These are phyloP conservation scores for Malassezia brasiliensis DNA, from an alignment of 1,284 basidiomycete species.

Conservation along the genomic window DNA sequence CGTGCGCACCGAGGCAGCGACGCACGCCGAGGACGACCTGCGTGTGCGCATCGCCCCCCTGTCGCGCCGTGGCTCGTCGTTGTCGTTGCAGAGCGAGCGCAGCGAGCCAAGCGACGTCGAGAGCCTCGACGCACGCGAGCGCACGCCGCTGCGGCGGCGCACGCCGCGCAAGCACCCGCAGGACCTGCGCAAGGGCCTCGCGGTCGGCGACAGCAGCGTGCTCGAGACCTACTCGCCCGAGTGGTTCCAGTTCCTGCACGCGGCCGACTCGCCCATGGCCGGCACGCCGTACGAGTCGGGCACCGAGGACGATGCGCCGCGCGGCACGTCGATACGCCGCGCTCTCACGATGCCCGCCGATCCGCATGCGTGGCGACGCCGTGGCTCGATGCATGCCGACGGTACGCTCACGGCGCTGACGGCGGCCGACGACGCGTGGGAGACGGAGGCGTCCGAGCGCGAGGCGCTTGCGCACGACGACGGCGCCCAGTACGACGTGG, in stretches of 20 bases:
- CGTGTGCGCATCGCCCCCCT: background rate
- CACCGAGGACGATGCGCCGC: background rate
- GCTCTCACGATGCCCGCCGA: background rate
- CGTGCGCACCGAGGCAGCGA: background rate
- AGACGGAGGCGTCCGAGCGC: background rate
- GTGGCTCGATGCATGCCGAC: slow-evolving; percentile 2
- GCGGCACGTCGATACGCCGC: background rate
- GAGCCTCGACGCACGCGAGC: background rate
- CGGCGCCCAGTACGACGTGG: too few species aligned
- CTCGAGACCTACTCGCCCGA: slow-evolving; percentile 7
- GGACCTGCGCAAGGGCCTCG: background rate
- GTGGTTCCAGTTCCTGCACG: slow-evolving; percentile 4
- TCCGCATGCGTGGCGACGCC: background rate
- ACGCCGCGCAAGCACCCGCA: background rate
- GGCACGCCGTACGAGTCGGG: background rate
- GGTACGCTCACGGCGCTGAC: background rate
- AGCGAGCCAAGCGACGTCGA: background rate
- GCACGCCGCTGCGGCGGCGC: background rate
- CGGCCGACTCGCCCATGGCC: background rate
- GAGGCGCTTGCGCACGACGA: too few species aligned
- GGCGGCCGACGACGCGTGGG: background rate
- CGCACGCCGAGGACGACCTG: background rate
- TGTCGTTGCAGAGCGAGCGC: background rate
- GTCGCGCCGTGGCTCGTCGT: background rate
- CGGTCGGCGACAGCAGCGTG: background rate